These are phyloP conservation scores for Pyrus communis DNA, from an alignment of 306 rosid genomes.

Conservation along the genomic window DNA sequence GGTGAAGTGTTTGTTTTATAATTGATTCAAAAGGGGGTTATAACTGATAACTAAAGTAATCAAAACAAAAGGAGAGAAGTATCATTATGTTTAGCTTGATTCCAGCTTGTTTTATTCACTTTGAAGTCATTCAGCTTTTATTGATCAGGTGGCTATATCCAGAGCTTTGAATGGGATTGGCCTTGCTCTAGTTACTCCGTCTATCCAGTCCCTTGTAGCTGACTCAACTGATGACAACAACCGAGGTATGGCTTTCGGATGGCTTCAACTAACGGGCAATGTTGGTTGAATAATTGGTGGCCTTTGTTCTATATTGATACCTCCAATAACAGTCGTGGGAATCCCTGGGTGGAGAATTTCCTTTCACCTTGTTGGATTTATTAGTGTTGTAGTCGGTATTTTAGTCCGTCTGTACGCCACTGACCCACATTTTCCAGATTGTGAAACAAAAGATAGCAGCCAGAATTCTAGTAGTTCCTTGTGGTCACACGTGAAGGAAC, in stretches of 20 bases:
- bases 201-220: constrained; percentile 92
- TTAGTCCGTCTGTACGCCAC: constrained; percentile 61
- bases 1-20: not conserved
- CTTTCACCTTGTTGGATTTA: constrained; percentile 72
- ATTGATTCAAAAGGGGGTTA: not conserved
- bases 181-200: constrained; percentile 85
- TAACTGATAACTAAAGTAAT: not conserved
- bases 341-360: constrained; percentile 94
- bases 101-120: constrained; percentile 30
- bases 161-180: constrained; percentile 94
- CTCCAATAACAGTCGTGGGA: constrained; percentile 69
- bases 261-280: constrained; percentile 88
- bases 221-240: constrained; percentile 75
- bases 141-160: constrained; percentile 72
- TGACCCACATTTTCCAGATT: constrained; percentile 63
- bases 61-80: not conserved
- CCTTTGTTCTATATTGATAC: constrained; percentile 61
- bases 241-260: constrained; percentile 93
- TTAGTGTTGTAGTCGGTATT: constrained; percentile 65
- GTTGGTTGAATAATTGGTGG: constrained; percentile 84
- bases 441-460: constrained; percentile 18
- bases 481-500: constrained; percentile 53
- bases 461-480: constrained; percentile 34
- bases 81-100: constrained; percentile 3
- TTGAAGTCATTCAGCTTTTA: constrained; percentile 30